A percentile compares a stretch with the other conserved stretches of the same genome.
These are phyloP conservation scores for Nakazawaea anatomiae DNA, from an alignment of 805 yeast species.

Conservation along the genomic window DNA sequence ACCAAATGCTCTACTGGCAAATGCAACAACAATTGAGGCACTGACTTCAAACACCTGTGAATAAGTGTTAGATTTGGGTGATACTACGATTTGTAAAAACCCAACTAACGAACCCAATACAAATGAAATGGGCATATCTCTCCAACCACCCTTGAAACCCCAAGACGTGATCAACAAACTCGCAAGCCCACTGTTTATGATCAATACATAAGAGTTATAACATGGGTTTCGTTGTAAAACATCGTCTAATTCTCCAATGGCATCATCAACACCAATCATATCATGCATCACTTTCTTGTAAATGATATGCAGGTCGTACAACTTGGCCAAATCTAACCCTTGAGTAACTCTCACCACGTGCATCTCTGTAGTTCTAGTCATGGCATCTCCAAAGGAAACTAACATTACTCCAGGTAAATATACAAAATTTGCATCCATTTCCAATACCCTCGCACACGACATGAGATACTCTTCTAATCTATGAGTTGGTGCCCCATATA, in stretches of 20 bases:
- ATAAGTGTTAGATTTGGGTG: slow-evolving; percentile 70
- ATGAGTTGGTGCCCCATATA: slow-evolving; percentile 86
- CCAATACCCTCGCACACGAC: slow-evolving; percentile 77
- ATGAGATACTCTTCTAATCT: slow-evolving; percentile 79
- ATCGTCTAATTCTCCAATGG: slow-evolving; percentile 56
- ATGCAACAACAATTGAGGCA: slow-evolving; percentile 75
- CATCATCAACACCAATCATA: slow-evolving; percentile 71
- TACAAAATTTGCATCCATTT: slow-evolving; percentile 78
- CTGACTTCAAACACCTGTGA: slow-evolving; percentile 79
- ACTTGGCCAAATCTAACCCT: slow-evolving; percentile 66
- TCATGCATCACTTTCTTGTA: slow-evolving; percentile 81
- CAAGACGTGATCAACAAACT: slow-evolving; percentile 68
- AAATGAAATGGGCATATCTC: slow-evolving; percentile 67
- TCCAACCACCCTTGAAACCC: slow-evolving; percentile 76
- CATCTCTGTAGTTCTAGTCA: slow-evolving; percentile 84
- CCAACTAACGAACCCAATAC: slow-evolving; percentile 75
- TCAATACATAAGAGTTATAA: slow-evolving; percentile 65
- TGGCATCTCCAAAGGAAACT: slow-evolving; percentile 77
- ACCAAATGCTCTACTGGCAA: slow-evolving; percentile 74
- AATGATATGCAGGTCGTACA: slow-evolving; percentile 65
- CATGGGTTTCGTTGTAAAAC: slow-evolving; percentile 47
- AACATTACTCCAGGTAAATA: slow-evolving; percentile 88
- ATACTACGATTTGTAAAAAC: slow-evolving; percentile 60
- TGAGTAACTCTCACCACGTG: slow-evolving; percentile 72
- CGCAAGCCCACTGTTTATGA: slow-evolving; percentile 65